Conservation (phyloP, 495 filamentous ascomycete species). For the Apiosordaria backusii region DNA sequence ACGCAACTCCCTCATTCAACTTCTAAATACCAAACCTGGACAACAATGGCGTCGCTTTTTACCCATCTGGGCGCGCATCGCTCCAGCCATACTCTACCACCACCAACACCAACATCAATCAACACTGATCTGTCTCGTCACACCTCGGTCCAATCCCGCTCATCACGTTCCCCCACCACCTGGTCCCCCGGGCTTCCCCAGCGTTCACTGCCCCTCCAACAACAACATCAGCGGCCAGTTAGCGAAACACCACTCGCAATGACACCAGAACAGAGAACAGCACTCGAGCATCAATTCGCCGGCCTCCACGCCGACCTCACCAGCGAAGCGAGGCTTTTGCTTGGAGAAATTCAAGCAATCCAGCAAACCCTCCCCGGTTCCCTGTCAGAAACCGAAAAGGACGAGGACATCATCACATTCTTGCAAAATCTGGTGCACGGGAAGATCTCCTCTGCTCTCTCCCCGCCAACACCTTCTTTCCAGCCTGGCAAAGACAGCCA, state of each 20-base stretch:
- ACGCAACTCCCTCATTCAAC: not conserved
- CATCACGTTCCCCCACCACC: not conserved
- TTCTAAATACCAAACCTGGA: not conserved
- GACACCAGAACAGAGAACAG: not conserved
- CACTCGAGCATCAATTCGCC: not conserved
- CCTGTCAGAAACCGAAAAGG: not conserved
- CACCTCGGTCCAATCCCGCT: conserved; percentile 6
- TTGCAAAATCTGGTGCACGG: not conserved
- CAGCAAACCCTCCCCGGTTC: not conserved
- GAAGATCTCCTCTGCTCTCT: not conserved
- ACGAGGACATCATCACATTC: not conserved
- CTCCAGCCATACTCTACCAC: not conserved
- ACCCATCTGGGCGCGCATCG: not conserved
- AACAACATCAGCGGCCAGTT: not conserved
- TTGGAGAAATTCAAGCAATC: conserved; percentile 2
- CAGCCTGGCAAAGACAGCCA: too few species aligned
- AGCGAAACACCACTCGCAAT: not conserved
- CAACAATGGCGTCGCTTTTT: conserved; percentile 2
- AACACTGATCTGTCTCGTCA: conserved; percentile 1
- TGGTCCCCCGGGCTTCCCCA: not conserved
- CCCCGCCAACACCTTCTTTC: not conserved
- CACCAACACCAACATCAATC: not conserved
- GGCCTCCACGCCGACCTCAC: not conserved
- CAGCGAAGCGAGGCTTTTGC: not conserved
- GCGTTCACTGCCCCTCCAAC: not conserved